Base-by-base conservation (phyloP, 164 flowering plant genomes). In the Stephania cephalantha region DNA sequence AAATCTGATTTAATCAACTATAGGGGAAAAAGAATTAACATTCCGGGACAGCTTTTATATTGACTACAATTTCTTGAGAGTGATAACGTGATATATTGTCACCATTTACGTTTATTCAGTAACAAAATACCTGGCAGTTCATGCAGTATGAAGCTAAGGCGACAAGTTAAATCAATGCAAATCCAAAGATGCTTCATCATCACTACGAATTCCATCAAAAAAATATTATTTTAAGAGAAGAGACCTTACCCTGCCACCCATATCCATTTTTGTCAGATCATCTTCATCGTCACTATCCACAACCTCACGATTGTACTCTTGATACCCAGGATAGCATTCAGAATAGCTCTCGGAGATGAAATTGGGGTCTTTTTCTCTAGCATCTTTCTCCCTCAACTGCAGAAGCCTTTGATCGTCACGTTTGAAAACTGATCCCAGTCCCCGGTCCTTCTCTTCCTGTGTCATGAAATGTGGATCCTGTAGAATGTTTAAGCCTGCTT, bases 321-420 rank as follows among this genome's bases (percentile, higher is more conserved):
- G 99, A 82, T 95, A 95, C 29, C 96, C 97, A 74, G 99, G 99
- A 79, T 95, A 95, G 81, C 99, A 95, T 79, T 95, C 99, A 46
- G 99, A 95, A 77, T 95, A 95, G 82, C 98, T 93, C 79, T 95
- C 99, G 2, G 99, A 95, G 69, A 95, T 88, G 78, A 95, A 95
- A 82, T 92, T 93, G 31, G 99, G 99, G 86, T 95, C 99, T 82
- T 92, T 95, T 75, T 95, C 99, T 52, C 99, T 88, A 67, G 97
- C 87, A 87, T 95, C 99, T 79, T 85, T 95, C 82, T 95, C 99
- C 81, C 98, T 88, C 74, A 92, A 83, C 71, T 93, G 99, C 71
- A 86, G 99, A 78, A 95, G 97, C 83, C 98, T 90, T 73, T 88
- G 83, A 78, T 95, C 99, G 80, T 95, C 99, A 66, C 98, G 90